These are phyloP conservation scores for Ophiocordyceps camponoti-leonardi DNA, from an alignment of 2,329 filamentous ascomycete species.

Conservation along the genomic window DNA sequence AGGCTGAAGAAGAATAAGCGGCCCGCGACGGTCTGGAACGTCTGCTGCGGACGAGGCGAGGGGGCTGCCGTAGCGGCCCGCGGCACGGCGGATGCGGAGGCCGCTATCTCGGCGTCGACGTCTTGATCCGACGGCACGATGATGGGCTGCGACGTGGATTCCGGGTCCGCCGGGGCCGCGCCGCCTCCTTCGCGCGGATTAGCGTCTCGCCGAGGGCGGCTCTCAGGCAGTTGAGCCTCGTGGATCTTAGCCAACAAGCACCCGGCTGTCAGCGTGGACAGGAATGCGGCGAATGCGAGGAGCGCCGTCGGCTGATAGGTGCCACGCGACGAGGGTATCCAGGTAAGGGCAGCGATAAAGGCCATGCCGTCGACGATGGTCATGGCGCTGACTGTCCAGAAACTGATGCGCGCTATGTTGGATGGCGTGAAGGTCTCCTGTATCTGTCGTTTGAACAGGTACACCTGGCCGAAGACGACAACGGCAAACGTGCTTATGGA, in stretches of 20 bases:
- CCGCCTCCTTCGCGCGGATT: slow-evolving; percentile 2
- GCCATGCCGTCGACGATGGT: slow-evolving; percentile 43
- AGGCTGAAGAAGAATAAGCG: slow-evolving; percentile 39
- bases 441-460: slow-evolving; percentile 46
- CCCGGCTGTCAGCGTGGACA: slow-evolving; percentile 39
- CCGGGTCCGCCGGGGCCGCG: slow-evolving; percentile 9
- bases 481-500: slow-evolving; percentile 39
- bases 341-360: slow-evolving; percentile 37
- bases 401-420: slow-evolving; percentile 48
- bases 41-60: slow-evolving; percentile 9
- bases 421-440: slow-evolving; percentile 50
- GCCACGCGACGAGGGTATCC: slow-evolving; percentile 36
- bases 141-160: slow-evolving; percentile 18
- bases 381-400: slow-evolving; percentile 44
- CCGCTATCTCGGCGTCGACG: slow-evolving; percentile 40
- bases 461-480: slow-evolving; percentile 42
- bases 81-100: slow-evolving; percentile 19
- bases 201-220: slow-evolving; percentile 29
- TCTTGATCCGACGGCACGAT: slow-evolving; percentile 49
- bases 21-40: slow-evolving; percentile 38
- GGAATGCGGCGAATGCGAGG: slow-evolving; percentile 30
- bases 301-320: slow-evolving; percentile 39
- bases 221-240: slow-evolving; percentile 37
- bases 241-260: slow-evolving; percentile 43
- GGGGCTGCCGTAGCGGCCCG: slow-evolving; percentile 8